Percentiles rank a stretch among this genome's conserved stretches.
Conservation (phyloP, 2,329 filamentous ascomycete genomes). For the Ascochyta fabae region DNA sequence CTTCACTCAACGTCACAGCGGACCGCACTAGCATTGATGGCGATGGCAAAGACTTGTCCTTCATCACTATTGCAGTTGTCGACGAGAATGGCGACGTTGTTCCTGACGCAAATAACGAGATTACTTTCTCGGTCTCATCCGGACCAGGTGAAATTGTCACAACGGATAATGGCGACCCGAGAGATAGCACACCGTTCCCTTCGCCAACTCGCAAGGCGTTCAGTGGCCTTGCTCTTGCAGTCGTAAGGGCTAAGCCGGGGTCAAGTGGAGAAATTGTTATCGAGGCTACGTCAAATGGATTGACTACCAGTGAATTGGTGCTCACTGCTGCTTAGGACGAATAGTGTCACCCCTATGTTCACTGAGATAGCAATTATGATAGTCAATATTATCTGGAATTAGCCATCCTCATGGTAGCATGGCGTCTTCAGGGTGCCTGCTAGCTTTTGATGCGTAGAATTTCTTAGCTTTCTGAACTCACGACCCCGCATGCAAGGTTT, state of each 20-base stretch:
- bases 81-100: slow-evolving; percentile 55
- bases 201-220: slow-evolving; percentile 33
- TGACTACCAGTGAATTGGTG: neutral
- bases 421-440: no score
- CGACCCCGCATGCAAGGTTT: no score
- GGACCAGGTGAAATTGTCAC: slow-evolving; percentile 55
- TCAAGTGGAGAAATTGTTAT: slow-evolving; percentile 21
- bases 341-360: no score
- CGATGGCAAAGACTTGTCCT: slow-evolving; percentile 55
- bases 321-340: neutral
- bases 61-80: slow-evolving; percentile 54
- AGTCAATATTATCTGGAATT: no score
- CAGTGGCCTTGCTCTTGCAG: slow-evolving; percentile 33
- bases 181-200: slow-evolving; percentile 31
- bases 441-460: no score
- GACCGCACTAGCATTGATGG: slow-evolving; percentile 52
- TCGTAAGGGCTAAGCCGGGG: slow-evolving; percentile 23
- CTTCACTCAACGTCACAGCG: slow-evolving; percentile 48
- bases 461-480: no score
- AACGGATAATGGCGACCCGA: slow-evolving; percentile 59
- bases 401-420: no score
- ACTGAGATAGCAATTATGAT: no score
- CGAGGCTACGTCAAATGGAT: slow-evolving; percentile 12
- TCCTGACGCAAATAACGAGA: slow-evolving; percentile 51
- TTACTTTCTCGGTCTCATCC: slow-evolving; percentile 52